A percentile compares a stretch with the other conserved stretches of the same genome.
phyloP scores from a whole-genome alignment of 106 monocot species.

The Apostasia shenzhenica region DNA sequence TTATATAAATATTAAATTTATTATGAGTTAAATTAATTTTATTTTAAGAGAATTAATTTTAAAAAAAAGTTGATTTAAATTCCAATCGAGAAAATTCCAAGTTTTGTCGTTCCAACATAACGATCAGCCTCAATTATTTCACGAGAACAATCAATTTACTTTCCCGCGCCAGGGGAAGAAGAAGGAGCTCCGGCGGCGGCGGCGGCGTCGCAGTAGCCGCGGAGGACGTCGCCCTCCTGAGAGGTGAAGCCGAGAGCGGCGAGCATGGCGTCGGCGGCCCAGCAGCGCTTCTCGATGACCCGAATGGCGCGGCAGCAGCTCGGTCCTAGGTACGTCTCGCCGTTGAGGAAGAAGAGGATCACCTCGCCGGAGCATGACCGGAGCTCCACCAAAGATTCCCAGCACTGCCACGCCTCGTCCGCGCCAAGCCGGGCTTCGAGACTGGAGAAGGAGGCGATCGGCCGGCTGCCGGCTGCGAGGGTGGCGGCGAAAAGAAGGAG shows the following conservation, averaged over 20 bases:
- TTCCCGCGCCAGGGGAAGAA: not conserved
- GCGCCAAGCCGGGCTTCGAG: slow-evolving; percentile 30
- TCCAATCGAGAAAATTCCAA: too few species aligned
- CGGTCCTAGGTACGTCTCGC: slow-evolving; percentile 64
- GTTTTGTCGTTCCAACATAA: too few species aligned
- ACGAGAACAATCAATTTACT: too few species aligned
- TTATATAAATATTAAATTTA: too few species aligned
- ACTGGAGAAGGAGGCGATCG: not conserved
- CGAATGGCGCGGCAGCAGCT: slow-evolving; percentile 58
- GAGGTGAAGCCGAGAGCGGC: slow-evolving; percentile 53
- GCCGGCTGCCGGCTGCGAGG: not conserved
- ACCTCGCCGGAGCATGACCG: slow-evolving; percentile 67
- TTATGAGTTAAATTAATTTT: too few species aligned
- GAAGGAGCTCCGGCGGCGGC: not conserved
- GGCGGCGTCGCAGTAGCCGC: slow-evolving; percentile 51
- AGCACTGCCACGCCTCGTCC: slow-evolving; percentile 34
- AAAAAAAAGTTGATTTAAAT: too few species aligned
- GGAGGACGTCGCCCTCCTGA: slow-evolving; percentile 55
- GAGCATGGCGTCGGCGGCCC: slow-evolving; percentile 69
- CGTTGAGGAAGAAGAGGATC: slow-evolving; percentile 89
- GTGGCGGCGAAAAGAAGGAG: not conserved
- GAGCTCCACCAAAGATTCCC: slow-evolving; percentile 59
- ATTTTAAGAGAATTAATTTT: too few species aligned
- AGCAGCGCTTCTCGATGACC: slow-evolving; percentile 56
- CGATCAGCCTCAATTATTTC: too few species aligned